Conservation (phyloP, 495 filamentous ascomycete species). For the Aspergillus avenaceus region DNA sequence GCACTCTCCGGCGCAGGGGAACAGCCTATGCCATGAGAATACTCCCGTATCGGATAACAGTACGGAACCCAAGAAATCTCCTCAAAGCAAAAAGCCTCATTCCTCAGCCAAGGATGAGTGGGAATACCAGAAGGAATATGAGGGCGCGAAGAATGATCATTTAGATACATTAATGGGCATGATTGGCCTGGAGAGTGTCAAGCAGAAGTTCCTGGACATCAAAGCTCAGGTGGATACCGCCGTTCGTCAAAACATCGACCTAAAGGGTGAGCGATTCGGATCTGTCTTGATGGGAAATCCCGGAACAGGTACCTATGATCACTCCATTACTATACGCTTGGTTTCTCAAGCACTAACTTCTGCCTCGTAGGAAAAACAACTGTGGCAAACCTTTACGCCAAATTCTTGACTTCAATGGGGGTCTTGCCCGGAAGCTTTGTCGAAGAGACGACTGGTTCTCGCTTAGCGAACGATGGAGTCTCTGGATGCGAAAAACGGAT, state of each 20-base stretch:
- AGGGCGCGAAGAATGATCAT: constrained; percentile 45
- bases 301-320: constrained; percentile 78
- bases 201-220: constrained; percentile 56
- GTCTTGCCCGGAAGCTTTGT: constrained; percentile 51
- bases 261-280: constrained; percentile 59
- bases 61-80: background rate
- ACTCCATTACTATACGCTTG: constrained; percentile 14
- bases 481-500: constrained; percentile 52
- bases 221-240: constrained; percentile 63
- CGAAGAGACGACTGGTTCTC: constrained; percentile 64
- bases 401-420: constrained; percentile 59
- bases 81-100: constrained; percentile 4
- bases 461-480: constrained; percentile 62
- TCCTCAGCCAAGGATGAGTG: constrained; percentile 50
- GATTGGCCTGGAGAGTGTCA: constrained; percentile 71
- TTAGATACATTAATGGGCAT: constrained; percentile 67
- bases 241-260: constrained; percentile 51
- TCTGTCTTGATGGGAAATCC: constrained; percentile 71
- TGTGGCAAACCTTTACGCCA: constrained; percentile 71
- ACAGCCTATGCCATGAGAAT: background rate
- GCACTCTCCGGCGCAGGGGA: background rate
- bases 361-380: constrained; percentile 66
- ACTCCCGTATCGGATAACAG: background rate
- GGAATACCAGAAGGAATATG: constrained; percentile 52
- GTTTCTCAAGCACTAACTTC: background rate